A percentile compares a stretch with the other conserved stretches of the same genome.
phyloP scores from a whole-genome alignment of 2,329 filamentous ascomycete species.

The Fusarium aywerte region DNA sequence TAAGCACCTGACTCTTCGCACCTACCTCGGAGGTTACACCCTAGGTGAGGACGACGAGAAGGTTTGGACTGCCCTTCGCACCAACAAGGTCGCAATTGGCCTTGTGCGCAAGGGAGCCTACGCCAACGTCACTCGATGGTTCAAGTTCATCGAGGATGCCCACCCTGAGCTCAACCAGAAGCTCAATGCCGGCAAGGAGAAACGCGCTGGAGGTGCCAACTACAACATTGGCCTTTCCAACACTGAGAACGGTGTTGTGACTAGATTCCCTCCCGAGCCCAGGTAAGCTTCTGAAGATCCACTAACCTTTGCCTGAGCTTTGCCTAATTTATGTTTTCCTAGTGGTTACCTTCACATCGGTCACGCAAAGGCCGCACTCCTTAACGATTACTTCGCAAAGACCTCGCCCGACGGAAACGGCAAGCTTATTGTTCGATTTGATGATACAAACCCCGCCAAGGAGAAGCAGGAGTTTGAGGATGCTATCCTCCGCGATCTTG shows the following conservation, averaged over 20 bases:
- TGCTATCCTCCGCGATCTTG: slow-evolving; percentile 90
- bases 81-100: slow-evolving; percentile 84
- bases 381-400: slow-evolving; percentile 97
- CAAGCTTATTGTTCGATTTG: slow-evolving; percentile 89
- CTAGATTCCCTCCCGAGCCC: slow-evolving; percentile 92
- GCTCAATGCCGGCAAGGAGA: slow-evolving; percentile 66
- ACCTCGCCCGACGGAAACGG: slow-evolving; percentile 92
- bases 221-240: slow-evolving; percentile 90
- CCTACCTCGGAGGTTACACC: slow-evolving; percentile 84
- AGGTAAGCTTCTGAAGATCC: slow-evolving; percentile 67
- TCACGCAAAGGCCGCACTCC: slow-evolving; percentile 90
- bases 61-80: slow-evolving; percentile 84
- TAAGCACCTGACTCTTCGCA: slow-evolving; percentile 86
- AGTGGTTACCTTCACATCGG: slow-evolving; percentile 91
- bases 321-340: slow-evolving; percentile 18
- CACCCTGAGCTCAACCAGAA: slow-evolving; percentile 80
- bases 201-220: slow-evolving; percentile 81
- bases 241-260: slow-evolving; percentile 88
- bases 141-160: slow-evolving; percentile 82
- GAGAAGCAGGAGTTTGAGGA: slow-evolving; percentile 98
- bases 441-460: slow-evolving; percentile 97
- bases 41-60: slow-evolving; percentile 81
- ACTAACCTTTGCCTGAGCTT: slow-evolving; percentile 15
- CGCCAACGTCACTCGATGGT: slow-evolving; percentile 86
- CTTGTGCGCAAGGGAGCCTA: slow-evolving; percentile 83